A percentile compares a stretch with the other conserved stretches of the same genome.
phyloP scores from a whole-genome alignment of 495 filamentous ascomycete genomes.

The Penicillium cataractarum region DNA sequence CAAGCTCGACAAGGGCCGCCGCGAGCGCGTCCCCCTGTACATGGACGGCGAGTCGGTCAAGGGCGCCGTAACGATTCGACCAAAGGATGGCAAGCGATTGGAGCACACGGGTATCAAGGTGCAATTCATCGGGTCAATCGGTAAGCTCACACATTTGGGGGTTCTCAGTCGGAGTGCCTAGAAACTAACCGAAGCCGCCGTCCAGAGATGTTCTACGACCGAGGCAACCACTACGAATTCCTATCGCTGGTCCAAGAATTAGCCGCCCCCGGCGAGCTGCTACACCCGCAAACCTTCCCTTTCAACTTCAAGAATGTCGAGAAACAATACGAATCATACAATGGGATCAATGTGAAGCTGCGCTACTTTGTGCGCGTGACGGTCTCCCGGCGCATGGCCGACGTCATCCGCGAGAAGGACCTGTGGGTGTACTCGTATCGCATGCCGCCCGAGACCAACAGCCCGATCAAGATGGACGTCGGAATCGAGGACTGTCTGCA shows the following conservation, averaged over 20 bases:
- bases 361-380: constrained; percentile 98
- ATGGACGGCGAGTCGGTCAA: constrained; percentile 99
- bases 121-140: constrained; percentile 99
- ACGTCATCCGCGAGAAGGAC: constrained; percentile 98
- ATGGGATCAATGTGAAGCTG: constrained; percentile 98
- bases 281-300: constrained; percentile 97
- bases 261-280: constrained; percentile 92
- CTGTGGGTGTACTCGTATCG: constrained; percentile 99
- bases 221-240: constrained; percentile 99
- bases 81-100: constrained; percentile 97
- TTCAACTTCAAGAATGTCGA: constrained; percentile 99
- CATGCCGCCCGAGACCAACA: constrained; percentile 97
- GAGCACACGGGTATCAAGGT: constrained; percentile 99
- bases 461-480: constrained; percentile 99
- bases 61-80: constrained; percentile 88
- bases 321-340: constrained; percentile 99
- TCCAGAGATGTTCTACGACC: constrained; percentile 98
- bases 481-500: constrained; percentile 99
- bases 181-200: background rate
- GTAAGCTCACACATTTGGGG: constrained; percentile 44
- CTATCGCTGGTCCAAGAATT: constrained; percentile 94
- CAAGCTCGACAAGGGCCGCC: constrained; percentile 95
- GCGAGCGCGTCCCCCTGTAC: constrained; percentile 95
- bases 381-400: constrained; percentile 93
- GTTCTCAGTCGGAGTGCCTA: background rate